Evolutionary conservation across 1,284 basidiomycete species (phyloP), one percentile per base, ranked within the genome.

Genomic region (Gymnopus androsaceus): DNA sequence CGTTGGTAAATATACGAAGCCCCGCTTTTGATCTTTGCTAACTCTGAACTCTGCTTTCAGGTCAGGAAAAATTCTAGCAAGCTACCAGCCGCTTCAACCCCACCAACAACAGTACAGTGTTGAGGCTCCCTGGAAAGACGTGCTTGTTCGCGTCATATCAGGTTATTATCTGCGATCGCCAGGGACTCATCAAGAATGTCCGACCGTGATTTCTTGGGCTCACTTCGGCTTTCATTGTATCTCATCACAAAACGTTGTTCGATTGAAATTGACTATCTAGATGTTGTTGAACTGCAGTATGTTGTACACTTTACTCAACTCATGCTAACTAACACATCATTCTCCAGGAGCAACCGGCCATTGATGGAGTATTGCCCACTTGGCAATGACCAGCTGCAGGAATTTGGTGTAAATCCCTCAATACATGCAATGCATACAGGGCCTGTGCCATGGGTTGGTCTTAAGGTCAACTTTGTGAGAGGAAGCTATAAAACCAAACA

Each of bases 61-160:
- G 4, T 21, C 46, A 12, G 19, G 31, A 5, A 34, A 23, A 25
- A 11, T 34, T 9, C 31, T 51, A 14, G 3, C 30, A 15, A 37
- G 41, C 27, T 30, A 51, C n/a, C 49, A 51, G 19, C 49, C 49
- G 15, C 49, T 51, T 12, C 40, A 40, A 19, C 5, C 8, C 3
- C 34, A 51, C 28, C 49, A 51, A 25, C 49, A 40, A 17, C 38
- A 40, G 12, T 51, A 40, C n/a, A 19, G 36, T 33, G 46, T 48
- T 15, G 49, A 51, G 9, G 34, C 41, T 3, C 49, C 49, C 15
- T 51, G 49, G 49, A 51, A 51, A 33, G 49, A 51, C 11, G 3
- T 12, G 6, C 36, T 40, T n/a, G 49, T 51, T 2, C 9, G 28
- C 9, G 15, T 51, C n/a, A 15, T 21, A 25, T 40, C 37, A 11